These are phyloP conservation scores for Oxyria digyna DNA, from an alignment of 148 eudicot species.

Conservation along the genomic window DNA sequence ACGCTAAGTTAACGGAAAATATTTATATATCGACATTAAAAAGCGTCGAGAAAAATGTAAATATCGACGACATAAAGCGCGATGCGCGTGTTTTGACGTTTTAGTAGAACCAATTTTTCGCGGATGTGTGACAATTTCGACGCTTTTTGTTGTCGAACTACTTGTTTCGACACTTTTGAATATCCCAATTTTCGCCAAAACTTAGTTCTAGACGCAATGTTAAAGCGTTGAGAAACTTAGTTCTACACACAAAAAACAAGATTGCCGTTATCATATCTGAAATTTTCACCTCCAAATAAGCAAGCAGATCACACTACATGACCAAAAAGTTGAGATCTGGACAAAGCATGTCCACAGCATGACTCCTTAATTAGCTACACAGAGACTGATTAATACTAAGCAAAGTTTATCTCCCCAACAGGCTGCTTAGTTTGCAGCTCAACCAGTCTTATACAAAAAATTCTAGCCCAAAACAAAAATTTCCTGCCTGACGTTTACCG, in stretches of 20 bases:
- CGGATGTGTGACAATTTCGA: too few relatives aligned
- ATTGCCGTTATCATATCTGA: not conserved
- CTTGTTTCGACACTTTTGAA: too few relatives aligned
- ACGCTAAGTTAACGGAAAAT: too few relatives aligned
- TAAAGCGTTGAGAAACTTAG: too few relatives aligned
- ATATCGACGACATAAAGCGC: too few relatives aligned
- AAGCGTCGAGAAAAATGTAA: too few relatives aligned
- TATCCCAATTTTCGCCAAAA: too few relatives aligned
- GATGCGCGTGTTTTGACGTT: too few relatives aligned
- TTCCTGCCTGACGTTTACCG: conserved; percentile 7
- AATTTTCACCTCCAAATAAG: not conserved
- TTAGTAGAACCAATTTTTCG: too few relatives aligned
- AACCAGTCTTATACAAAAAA: not conserved
- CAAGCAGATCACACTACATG: not conserved
- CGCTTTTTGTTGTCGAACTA: too few relatives aligned
- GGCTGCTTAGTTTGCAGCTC: not conserved
- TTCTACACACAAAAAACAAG: not conserved
- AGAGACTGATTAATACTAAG: not conserved
- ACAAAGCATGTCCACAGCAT: not conserved
- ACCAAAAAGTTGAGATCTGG: not conserved
- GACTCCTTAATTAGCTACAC: not conserved
- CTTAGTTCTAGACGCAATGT: too few relatives aligned
- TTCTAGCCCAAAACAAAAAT: not conserved
- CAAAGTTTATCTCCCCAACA: not conserved
- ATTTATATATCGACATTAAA: too few relatives aligned